Evolutionary conservation across 2,329 filamentous ascomycete genomes (phyloP).

Genomic region (Fusarium sp.): DNA sequence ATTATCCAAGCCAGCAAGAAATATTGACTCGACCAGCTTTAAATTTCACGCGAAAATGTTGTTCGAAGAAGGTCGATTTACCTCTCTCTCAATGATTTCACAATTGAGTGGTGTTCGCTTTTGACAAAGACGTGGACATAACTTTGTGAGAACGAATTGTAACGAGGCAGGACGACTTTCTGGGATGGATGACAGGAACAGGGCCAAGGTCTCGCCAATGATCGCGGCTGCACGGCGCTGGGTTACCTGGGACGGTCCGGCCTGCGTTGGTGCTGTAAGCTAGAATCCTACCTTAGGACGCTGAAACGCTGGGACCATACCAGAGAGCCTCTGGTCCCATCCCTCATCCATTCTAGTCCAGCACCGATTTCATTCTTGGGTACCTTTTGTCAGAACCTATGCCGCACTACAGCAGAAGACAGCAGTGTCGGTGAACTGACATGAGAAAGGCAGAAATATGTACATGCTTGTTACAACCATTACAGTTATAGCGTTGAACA

Average conservation of each 20-base stretch:
- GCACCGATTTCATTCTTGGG: slow-evolving; percentile 11
- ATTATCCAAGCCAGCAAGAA: neutral
- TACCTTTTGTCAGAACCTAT: slow-evolving; percentile 26
- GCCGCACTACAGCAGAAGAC: slow-evolving; percentile 27
- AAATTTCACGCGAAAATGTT: neutral
- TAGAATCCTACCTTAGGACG: slow-evolving; percentile 23
- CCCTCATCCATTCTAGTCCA: slow-evolving; percentile 20
- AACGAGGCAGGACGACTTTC: slow-evolving; percentile 27
- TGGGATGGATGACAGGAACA: slow-evolving; percentile 14
- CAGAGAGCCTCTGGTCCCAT: slow-evolving; percentile 15
- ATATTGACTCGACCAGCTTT: neutral
- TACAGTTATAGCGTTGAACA: neutral
- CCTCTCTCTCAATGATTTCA: too few species aligned
- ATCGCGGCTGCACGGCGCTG: slow-evolving; percentile 28
- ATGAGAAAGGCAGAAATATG: neutral
- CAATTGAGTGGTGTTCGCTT: neutral
- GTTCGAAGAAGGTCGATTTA: too few species aligned
- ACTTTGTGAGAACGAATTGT: neutral
- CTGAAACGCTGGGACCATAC: slow-evolving; percentile 29
- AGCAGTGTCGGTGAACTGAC: slow-evolving; percentile 25
- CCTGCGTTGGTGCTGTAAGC: slow-evolving; percentile 27
- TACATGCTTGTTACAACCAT: slow-evolving; percentile 19
- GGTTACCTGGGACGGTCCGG: slow-evolving; percentile 44
- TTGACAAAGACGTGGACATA: neutral
- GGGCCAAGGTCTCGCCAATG: slow-evolving; percentile 20